Evolutionary conservation across 2,329 filamentous ascomycete genomes (phyloP).

Genomic region (Claviceps humidiphila): DNA sequence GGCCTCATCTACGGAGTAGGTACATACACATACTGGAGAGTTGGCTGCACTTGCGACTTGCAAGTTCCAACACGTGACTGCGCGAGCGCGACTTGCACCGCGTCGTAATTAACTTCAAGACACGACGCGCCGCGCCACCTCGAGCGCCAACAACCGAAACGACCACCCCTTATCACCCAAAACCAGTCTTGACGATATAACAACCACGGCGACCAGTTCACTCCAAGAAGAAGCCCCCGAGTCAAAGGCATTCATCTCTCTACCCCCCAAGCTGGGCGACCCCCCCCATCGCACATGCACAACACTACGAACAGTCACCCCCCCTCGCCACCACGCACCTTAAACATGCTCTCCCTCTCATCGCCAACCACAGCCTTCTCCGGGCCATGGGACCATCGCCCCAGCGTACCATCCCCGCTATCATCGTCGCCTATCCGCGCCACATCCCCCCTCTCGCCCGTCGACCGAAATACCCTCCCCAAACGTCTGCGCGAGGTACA

Average conservation of each 20-base stretch:
- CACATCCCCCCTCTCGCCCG: slow-evolving; percentile 32
- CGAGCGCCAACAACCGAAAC: neutral
- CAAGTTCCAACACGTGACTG: slow-evolving; percentile 15
- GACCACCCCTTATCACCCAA: neutral
- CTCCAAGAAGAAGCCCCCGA: neutral
- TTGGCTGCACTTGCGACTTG: neutral
- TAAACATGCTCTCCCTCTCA: slow-evolving; percentile 29
- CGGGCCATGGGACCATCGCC: slow-evolving; percentile 31
- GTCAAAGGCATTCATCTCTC: neutral
- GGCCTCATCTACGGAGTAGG: neutral
- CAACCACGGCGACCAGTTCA: neutral
- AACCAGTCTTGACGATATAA: neutral
- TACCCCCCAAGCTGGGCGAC: neutral
- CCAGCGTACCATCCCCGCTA: slow-evolving; percentile 39
- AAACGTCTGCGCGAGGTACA: slow-evolving; percentile 24
- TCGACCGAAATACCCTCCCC: slow-evolving; percentile 27
- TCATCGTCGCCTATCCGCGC: slow-evolving; percentile 45
- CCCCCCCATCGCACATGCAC: neutral
- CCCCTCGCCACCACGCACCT: slow-evolving; percentile 2
- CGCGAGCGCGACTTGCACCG: slow-evolving; percentile 12
- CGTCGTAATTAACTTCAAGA: slow-evolving; percentile 8
- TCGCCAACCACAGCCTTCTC: slow-evolving; percentile 30
- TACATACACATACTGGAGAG: too few species aligned
- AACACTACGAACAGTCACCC: neutral
- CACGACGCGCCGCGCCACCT: neutral